Conservation (phyloP, 305 asterid genomes). For the Fraxinus xanthoxyloides region DNA sequence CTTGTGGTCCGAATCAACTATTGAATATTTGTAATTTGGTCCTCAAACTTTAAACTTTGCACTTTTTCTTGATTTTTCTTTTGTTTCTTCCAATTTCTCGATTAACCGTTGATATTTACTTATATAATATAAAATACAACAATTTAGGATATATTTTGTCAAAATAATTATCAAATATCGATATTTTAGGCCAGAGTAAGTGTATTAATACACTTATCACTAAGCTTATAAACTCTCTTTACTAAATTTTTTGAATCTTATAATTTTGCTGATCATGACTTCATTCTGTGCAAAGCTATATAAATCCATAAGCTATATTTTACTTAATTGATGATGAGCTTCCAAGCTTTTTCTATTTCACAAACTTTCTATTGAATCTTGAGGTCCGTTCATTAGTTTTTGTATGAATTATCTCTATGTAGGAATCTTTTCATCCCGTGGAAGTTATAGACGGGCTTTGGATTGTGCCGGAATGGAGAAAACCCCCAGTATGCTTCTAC, state of each 20-base stretch:
- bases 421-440: conserved; percentile 87
- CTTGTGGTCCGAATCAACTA: too few relatives aligned
- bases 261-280: neutral
- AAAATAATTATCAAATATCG: too few relatives aligned
- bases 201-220: neutral
- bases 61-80: too few relatives aligned
- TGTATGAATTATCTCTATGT: conserved; percentile 14
- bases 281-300: neutral
- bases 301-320: neutral
- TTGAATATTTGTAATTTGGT: too few relatives aligned
- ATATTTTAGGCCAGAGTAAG: neutral
- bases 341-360: neutral
- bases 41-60: too few relatives aligned
- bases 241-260: neutral
- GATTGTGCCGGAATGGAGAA: conserved; percentile 90
- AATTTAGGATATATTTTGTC: too few relatives aligned
- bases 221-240: neutral
- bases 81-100: too few relatives aligned
- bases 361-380: neutral
- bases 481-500: conserved; percentile 68
- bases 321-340: neutral
- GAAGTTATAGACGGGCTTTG: conserved; percentile 73
- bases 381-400: neutral
- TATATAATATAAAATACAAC: neutral
- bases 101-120: neutral